These are phyloP conservation scores for Globisporangium carolinianum DNA, from an alignment of 352 stramenopile genomes.

Conservation along the genomic window DNA sequence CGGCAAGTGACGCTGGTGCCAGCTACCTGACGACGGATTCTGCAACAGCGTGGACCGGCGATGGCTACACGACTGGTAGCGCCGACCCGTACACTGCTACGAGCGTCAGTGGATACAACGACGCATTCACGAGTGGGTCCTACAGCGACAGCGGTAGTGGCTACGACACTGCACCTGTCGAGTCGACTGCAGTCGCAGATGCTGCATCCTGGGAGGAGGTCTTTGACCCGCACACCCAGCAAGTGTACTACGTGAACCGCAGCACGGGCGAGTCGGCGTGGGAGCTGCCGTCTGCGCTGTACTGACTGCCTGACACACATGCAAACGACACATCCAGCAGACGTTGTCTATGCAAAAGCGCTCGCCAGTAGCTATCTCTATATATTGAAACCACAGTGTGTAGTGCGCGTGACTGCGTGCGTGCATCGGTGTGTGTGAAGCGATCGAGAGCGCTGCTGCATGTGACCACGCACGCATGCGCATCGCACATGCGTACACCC, in stretches of 20 bases:
- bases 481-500: background rate
- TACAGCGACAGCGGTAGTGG: background rate
- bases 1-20: background rate
- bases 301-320: too few relatives aligned
- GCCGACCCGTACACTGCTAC: too few relatives aligned
- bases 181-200: background rate
- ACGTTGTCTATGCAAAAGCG: too few relatives aligned
- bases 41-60: background rate
- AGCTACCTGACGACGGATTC: background rate
- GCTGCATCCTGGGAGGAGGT: conserved; percentile 45
- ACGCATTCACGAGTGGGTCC: too few relatives aligned
- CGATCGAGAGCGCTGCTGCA: too few relatives aligned
- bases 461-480: background rate
- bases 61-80: background rate
- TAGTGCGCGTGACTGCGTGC: too few relatives aligned
- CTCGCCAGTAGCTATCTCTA: conserved; percentile 7
- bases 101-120: background rate
- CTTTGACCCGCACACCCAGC: conserved; percentile 43
- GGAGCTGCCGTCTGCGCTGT: conserved; percentile 16
- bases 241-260: conserved; percentile 62
- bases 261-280: conserved; percentile 53
- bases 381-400: conserved; percentile 13
- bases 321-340: too few relatives aligned
- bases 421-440: too few relatives aligned
- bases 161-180: background rate